Base-by-base conservation (phyloP, 73 alveolate genomes). In the Effrenium voratum region DNA sequence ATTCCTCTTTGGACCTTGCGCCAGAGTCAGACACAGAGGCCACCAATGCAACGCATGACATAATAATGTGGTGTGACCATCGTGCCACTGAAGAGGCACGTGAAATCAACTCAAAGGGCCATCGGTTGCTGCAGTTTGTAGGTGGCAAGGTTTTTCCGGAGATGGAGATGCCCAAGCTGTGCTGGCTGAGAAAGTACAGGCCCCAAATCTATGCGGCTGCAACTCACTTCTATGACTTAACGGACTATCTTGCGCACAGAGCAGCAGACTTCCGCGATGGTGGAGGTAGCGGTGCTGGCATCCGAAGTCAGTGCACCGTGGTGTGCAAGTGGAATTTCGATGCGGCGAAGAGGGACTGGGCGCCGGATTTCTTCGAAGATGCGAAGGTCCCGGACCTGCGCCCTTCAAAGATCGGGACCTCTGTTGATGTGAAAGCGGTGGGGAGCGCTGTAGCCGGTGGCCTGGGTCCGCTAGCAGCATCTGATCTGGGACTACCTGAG, bases 271-370 rank as follows among this genome's bases (percentile, higher is more conserved):
- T 86, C 41, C 5, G 47, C 26, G 2, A 32, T 47, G 16, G 34
- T 2, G 59, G 47, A 41, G 93, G 68, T 41, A 49, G 76, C n/a
- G 55, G 55, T 10, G 82, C 82, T 36, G 94, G 94, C 60, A 60
- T 86, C 46, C 75, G 94, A 45, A 86, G 94, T 60, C 60, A 55
- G 66, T 86, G 94, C 94, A 86, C 94, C 44, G 94, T 86, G 24
- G 94, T 86, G 2, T 86, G 94, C 94, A 86, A 86, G 66, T 86
- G 94, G 94, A 86, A 86, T 45, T 86, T 86, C 41, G 76, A 86
- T 45, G 94, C 94, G 16, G 83, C 72, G 76, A 34, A 2, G 16
- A 30, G n/a, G 22, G 70, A 70, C 75, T 86, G 94, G 94, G 82
- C n/a, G 22, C 24, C 45, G 12, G 82, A 43, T 38, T 86, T 86